phyloP scores from a whole-genome alignment of 73 alveolate genomes.

The Vitrella brassicaformis region DNA sequence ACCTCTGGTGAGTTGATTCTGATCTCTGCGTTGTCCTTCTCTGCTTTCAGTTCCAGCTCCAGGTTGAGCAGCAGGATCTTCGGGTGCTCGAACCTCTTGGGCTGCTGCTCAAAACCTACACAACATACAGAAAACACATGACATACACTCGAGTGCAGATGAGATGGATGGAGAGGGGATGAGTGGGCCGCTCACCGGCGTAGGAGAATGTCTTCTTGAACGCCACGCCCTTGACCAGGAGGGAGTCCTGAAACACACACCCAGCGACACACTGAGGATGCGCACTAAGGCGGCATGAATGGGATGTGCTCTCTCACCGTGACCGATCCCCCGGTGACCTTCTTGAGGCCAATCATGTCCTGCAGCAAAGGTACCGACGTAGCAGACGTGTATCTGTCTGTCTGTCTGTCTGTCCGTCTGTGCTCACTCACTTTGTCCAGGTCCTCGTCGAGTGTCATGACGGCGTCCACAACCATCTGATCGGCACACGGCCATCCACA shows the following conservation, averaged over 20 bases:
- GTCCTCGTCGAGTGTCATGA: constrained; percentile 70
- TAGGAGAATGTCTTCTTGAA: constrained; percentile 87
- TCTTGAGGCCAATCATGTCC: constrained; percentile 74
- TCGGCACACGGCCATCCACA: too few relatives aligned
- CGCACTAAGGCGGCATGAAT: too few relatives aligned
- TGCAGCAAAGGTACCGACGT: too few relatives aligned
- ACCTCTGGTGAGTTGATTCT: too few relatives aligned
- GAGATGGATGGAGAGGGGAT: too few relatives aligned
- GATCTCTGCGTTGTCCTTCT: constrained; percentile 48
- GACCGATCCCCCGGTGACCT: constrained; percentile 74
- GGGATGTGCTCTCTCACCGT: constrained; percentile 33
- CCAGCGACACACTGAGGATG: too few relatives aligned
- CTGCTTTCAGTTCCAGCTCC: constrained; percentile 89
- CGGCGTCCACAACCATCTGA: constrained; percentile 91
- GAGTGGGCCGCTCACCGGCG: too few relatives aligned
- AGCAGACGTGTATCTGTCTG: too few relatives aligned
- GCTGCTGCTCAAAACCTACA: constrained; percentile 96
- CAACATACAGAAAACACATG: too few relatives aligned
- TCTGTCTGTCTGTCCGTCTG: too few relatives aligned
- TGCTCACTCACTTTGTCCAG: constrained; percentile 41
- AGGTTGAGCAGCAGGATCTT: constrained; percentile 70
- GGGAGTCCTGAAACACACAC: constrained; percentile 45
- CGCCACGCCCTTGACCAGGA: constrained; percentile 80
- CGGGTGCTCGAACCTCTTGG: constrained; percentile 82
- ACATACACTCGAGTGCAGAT: too few relatives aligned